These are phyloP conservation scores for Aureobasidium sp. DNA, from an alignment of 2,329 filamentous ascomycete species.

Conservation along the genomic window DNA sequence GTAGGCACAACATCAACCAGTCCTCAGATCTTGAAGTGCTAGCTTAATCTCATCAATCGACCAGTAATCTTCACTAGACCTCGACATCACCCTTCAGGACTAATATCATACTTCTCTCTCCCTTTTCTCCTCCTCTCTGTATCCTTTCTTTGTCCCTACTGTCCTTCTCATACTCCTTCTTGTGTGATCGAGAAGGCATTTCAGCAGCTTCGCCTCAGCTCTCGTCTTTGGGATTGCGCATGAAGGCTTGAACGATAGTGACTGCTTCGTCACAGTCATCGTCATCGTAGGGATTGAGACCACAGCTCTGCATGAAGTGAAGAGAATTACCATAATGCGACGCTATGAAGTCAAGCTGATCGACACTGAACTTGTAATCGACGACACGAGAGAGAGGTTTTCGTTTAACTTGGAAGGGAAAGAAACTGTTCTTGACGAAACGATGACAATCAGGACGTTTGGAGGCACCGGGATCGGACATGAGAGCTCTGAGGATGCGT, in stretches of 20 bases:
- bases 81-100: too few species aligned
- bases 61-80: too few species aligned
- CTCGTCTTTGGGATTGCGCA: background rate
- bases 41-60: too few species aligned
- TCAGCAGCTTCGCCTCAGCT: background rate
- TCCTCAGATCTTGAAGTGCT: too few species aligned
- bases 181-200: background rate
- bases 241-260: background rate
- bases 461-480: constrained; percentile 40
- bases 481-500: constrained; percentile 23
- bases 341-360: constrained; percentile 20
- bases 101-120: too few species aligned
- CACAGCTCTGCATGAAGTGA: constrained; percentile 15
- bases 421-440: constrained; percentile 1
- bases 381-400: constrained; percentile 20
- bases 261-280: constrained; percentile 18
- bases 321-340: constrained; percentile 18
- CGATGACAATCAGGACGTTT: background rate
- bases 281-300: constrained; percentile 18
- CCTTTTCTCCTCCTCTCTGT: too few species aligned
- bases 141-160: too few species aligned
- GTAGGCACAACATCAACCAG: too few species aligned
- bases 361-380: constrained; percentile 19
- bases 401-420: constrained; percentile 15
- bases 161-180: background rate